phyloP scores from a whole-genome alignment of 2,329 filamentous ascomycete genomes.

The Penicillium sp. region DNA sequence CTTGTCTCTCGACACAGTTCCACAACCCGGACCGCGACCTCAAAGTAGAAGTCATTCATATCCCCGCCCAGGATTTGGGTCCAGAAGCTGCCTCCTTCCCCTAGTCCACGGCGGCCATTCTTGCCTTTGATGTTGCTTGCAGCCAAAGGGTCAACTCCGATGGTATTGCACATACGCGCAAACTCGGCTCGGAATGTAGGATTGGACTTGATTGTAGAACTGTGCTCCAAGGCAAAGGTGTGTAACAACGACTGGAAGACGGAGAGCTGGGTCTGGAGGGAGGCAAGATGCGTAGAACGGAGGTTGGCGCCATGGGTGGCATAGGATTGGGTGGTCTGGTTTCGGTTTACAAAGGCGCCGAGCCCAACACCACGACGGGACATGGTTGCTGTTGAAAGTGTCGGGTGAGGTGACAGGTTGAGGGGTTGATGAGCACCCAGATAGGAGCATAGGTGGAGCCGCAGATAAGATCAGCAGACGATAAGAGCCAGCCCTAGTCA shows the following conservation, averaged over 20 bases:
- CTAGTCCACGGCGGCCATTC: constrained; percentile 45
- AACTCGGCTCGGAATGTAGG: constrained; percentile 95
- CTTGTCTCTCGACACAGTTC: constrained; percentile 86
- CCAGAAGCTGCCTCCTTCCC: constrained; percentile 72
- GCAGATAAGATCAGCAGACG: constrained; percentile 24
- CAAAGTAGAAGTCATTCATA: constrained; percentile 98
- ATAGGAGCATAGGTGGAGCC: neutral
- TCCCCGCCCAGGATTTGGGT: constrained; percentile 85
- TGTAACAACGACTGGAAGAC: constrained; percentile 95
- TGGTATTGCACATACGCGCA: constrained; percentile 95
- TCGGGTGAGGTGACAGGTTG: neutral
- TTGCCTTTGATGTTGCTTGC: constrained; percentile 57
- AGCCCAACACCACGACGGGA: constrained; percentile 73
- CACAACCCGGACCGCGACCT: constrained; percentile 91
- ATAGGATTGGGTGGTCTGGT: constrained; percentile 83
- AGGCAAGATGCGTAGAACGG: constrained; percentile 79
- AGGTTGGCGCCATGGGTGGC: constrained; percentile 84
- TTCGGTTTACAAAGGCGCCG: constrained; percentile 82
- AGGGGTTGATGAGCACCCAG: neutral
- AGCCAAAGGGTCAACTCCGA: constrained; percentile 94
- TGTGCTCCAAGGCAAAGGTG: constrained; percentile 92
- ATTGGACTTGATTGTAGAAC: constrained; percentile 92
- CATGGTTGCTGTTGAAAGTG: constrained; percentile 31
- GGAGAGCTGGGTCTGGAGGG: constrained; percentile 87
- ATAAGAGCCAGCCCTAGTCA: constrained; percentile 20